A percentile compares a stretch with the other conserved stretches of the same genome.
Conservation (phyloP, 2,329 filamentous ascomycete species). For the Aspergillus ochraceus region DNA sequence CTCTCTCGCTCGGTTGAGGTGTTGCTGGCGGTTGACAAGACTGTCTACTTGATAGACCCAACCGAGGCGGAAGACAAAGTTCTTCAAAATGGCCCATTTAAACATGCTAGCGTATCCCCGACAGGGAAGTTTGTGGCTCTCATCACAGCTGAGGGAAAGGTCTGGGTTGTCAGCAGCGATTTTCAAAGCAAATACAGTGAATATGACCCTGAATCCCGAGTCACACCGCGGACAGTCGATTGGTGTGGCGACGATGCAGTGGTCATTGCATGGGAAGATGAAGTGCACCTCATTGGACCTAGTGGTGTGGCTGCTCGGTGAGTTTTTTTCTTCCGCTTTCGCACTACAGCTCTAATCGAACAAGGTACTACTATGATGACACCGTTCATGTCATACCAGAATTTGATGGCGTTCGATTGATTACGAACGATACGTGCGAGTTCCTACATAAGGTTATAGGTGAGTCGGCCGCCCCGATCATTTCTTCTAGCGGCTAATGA, state of each 20-base stretch:
- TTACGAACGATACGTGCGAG: constrained; percentile 94
- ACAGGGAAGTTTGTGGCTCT: constrained; percentile 86
- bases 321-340: constrained; percentile 8
- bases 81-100: constrained; percentile 88
- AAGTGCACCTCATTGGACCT: constrained; percentile 89
- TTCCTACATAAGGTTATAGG: constrained; percentile 90
- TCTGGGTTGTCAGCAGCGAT: constrained; percentile 92
- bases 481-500: constrained; percentile 11
- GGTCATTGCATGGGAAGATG: constrained; percentile 94
- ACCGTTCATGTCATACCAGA: constrained; percentile 87
- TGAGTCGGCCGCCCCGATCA: no score
- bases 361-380: constrained; percentile 83
- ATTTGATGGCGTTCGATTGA: constrained; percentile 81
- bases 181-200: constrained; percentile 91
- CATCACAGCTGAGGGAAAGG: constrained; percentile 79
- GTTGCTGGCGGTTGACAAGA: constrained; percentile 78
- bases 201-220: constrained; percentile 84
- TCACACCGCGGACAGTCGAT: constrained; percentile 80
- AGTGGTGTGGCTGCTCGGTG: constrained; percentile 69
- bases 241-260: constrained; percentile 97
- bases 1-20: constrained; percentile 92
- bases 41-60: constrained; percentile 82
- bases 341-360: constrained; percentile 16
- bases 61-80: constrained; percentile 88
- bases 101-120: constrained; percentile 85